Conservation (phyloP, 805 yeast species). For the Candida arabinofermentans region DNA sequence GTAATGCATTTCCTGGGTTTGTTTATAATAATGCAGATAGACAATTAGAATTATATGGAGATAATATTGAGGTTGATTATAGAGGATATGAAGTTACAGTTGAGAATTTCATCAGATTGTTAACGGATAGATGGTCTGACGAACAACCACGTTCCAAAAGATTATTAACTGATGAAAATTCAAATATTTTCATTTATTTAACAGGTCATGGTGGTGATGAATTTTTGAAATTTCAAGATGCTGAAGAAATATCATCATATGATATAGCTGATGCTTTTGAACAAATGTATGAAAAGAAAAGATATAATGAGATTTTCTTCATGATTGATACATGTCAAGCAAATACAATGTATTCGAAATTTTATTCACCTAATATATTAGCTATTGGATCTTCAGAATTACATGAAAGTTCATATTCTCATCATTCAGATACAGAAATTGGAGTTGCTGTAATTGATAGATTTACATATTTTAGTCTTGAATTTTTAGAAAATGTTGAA, state of each 20-base stretch:
- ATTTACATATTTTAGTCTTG: conserved; percentile 88
- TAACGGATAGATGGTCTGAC: conserved; percentile 94
- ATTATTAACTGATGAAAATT: conserved; percentile 85
- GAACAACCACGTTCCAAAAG: conserved; percentile 93
- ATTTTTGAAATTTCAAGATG: conserved; percentile 95
- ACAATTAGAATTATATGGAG: conserved; percentile 90
- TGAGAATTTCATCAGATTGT: conserved; percentile 85
- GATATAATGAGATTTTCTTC: conserved; percentile 92
- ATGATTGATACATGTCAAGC: conserved; percentile 99
- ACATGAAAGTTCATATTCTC: conserved; percentile 91
- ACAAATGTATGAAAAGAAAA: conserved; percentile 93
- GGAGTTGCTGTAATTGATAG: conserved; percentile 98
- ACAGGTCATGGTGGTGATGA: conserved; percentile 99
- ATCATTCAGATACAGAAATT: conserved; percentile 90
- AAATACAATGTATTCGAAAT: conserved; percentile 90
- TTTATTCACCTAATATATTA: conserved; percentile 87
- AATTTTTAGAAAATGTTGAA: conserved; percentile 75
- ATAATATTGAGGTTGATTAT: conserved; percentile 91
- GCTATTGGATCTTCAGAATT: conserved; percentile 89
- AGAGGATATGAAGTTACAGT: conserved; percentile 98
- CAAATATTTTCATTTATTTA: conserved; percentile 89
- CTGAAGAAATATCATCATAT: conserved; percentile 92
- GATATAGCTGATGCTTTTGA: conserved; percentile 97
- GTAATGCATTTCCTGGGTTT: conserved; percentile 94
- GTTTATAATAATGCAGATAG: conserved; percentile 93